These are phyloP conservation scores for Chlorokybus atmophyticus DNA, from an alignment of 139 green algal genomes.

Conservation along the genomic window DNA sequence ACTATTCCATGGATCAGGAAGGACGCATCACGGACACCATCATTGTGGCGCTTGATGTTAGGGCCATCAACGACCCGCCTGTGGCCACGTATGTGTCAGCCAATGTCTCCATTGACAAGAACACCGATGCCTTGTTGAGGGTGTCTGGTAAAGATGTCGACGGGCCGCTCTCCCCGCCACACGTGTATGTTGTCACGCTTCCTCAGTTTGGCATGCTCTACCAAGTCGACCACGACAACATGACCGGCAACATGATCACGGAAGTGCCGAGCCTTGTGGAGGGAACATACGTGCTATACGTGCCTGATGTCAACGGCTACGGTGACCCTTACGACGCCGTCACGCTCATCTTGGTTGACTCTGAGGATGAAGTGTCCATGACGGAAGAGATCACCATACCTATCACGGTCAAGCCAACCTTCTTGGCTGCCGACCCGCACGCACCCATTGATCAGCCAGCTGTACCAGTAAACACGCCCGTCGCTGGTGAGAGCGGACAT, in stretches of 20 bases:
- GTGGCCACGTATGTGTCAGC: not conserved
- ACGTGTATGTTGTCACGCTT: not conserved
- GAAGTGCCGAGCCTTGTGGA: not conserved
- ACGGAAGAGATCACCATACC: no score
- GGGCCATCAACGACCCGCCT: not conserved
- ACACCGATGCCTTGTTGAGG: not conserved
- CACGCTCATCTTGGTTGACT: not conserved
- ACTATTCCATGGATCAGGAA: not conserved
- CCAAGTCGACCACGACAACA: no score
- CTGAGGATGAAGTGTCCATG: no score
- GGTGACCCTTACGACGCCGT: not conserved
- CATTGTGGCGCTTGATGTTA: not conserved
- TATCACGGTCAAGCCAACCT: no score
- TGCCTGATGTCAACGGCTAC: not conserved
- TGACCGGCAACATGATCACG: not conserved
- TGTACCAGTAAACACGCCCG: conserved; percentile 5
- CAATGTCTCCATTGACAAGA: not conserved
- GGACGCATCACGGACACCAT: not conserved
- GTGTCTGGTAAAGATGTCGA: not conserved
- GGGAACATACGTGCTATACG: not conserved
- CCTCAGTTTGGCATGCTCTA: not conserved
- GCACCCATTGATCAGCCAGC: not conserved
- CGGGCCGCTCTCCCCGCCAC: no score
- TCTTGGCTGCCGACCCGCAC: not conserved
- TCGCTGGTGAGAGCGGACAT: conserved; percentile 4